Conservation (phyloP, 179 eudicot genomes). For the Gypsophila paniculata region DNA sequence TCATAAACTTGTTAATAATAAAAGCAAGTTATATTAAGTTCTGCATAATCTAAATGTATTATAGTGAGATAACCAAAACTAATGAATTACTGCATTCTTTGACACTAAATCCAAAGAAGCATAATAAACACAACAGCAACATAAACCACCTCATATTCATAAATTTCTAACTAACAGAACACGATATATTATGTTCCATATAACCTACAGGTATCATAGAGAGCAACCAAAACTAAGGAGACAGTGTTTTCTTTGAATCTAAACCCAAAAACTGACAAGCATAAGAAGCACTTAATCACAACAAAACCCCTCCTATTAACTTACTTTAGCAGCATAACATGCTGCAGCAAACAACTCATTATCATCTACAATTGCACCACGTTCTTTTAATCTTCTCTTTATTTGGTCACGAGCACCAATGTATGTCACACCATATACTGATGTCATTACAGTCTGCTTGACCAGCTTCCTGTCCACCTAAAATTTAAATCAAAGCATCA, state of each 20-base stretch:
- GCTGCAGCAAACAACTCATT: constrained; percentile 69
- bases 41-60: background rate
- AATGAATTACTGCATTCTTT: background rate
- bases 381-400: constrained; percentile 85
- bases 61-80: background rate
- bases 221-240: too few relatives aligned
- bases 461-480: constrained; percentile 98
- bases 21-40: background rate
- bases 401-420: constrained; percentile 98
- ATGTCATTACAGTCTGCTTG: constrained; percentile 99
- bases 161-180: too few relatives aligned
- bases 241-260: too few relatives aligned
- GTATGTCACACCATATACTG: constrained; percentile 97
- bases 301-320: constrained; percentile 12
- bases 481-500: constrained; percentile 15
- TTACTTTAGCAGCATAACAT: constrained; percentile 95
- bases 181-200: too few relatives aligned
- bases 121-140: background rate
- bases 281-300: too few relatives aligned
- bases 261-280: too few relatives aligned
- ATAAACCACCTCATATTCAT: background rate
- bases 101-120: background rate
- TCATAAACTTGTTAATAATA: background rate
- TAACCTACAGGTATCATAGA: too few relatives aligned
- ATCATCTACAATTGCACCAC: constrained; percentile 64